Base-by-base conservation (phyloP, 768 basidiomycete genomes). In the Mycena galericulata region DNA sequence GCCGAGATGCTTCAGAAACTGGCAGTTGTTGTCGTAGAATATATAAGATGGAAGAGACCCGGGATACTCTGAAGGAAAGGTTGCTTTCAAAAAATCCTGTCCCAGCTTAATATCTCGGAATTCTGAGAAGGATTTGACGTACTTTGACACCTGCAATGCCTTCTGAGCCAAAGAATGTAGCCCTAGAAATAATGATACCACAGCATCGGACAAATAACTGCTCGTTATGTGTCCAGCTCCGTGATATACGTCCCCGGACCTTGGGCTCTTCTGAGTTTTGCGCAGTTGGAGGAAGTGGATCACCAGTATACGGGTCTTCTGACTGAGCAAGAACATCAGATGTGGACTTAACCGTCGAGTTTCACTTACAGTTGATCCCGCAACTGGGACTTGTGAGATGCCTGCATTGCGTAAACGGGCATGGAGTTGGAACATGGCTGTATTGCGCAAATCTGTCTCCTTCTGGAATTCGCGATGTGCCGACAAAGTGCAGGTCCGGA, bases 361-460 rank as follows among this genome's bases (percentile, higher is more conserved):
- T n/a, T 9, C 17, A 43, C 41, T 18, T 5, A 43, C 53, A 20
- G 7, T 36, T 29, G 57, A 58, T 2, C 59, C 59, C 0, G 59
- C 59, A 20, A 2, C 20, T 4, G 45, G 59, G 20, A 61, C 34
- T 18, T 61, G 46, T 4, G 34, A 11, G 15, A 61, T 38, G 4
- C 59, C 47, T 6, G 29, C 22, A 9, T 26, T 40, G 9, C 15
- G 61, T 7, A 62, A 29, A 4, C 61, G 49, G 29, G 29, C 50
- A 2, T 53, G 36, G 18, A 62, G 17, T 32, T 62, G 61, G 24
- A 62, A 62, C 61, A 62, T 62, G 10, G 61, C 61, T 12, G 24
- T 17, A n/a, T 62, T 14, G 10, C 18, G 29, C 41, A 43, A 17
- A 9, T 43, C 41, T 17, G 41, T 43, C 18, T 32, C 27, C 36